Conservation (phyloP, 176 grass and related monocot genomes). For the Zoysia pacifica region DNA sequence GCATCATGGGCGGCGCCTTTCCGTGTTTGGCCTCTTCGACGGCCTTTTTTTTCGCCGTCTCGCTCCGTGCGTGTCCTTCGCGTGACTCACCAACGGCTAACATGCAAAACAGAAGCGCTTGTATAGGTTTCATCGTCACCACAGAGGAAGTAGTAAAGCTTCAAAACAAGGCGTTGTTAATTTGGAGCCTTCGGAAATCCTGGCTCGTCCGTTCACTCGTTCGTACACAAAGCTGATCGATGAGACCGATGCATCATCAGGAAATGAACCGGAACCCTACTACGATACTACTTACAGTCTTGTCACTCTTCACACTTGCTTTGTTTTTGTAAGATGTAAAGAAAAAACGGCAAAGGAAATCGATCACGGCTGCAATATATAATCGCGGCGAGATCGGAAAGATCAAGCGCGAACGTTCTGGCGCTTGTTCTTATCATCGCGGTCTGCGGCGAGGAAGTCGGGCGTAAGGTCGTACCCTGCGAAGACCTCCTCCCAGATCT, state of each 20-base stretch:
- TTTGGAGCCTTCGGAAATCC: background rate
- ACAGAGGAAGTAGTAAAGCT: background rate
- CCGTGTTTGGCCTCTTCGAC: background rate
- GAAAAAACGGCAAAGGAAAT: too few relatives aligned
- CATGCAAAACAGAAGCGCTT: background rate
- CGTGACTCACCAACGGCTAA: background rate
- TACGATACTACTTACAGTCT: background rate
- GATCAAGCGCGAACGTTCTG: background rate
- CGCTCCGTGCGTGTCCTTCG: background rate
- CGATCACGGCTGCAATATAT: background rate
- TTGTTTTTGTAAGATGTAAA: too few relatives aligned
- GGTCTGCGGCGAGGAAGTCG: conserved; percentile 40
- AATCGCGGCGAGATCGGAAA: background rate
- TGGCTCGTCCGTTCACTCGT: background rate
- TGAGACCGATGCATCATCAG: background rate
- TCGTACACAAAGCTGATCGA: background rate
- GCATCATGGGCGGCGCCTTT: conserved; percentile 33
- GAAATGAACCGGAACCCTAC: background rate
- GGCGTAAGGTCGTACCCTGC: conserved; percentile 45
- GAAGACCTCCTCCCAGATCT: conserved; percentile 89
- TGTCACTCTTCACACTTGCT: background rate
- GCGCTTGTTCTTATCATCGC: background rate
- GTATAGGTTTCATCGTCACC: background rate
- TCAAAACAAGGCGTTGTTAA: background rate
- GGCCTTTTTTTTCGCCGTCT: too few relatives aligned